These are phyloP conservation scores for Globisporangium iwayamae DNA, from an alignment of 352 stramenopile genomes.

Conservation along the genomic window DNA sequence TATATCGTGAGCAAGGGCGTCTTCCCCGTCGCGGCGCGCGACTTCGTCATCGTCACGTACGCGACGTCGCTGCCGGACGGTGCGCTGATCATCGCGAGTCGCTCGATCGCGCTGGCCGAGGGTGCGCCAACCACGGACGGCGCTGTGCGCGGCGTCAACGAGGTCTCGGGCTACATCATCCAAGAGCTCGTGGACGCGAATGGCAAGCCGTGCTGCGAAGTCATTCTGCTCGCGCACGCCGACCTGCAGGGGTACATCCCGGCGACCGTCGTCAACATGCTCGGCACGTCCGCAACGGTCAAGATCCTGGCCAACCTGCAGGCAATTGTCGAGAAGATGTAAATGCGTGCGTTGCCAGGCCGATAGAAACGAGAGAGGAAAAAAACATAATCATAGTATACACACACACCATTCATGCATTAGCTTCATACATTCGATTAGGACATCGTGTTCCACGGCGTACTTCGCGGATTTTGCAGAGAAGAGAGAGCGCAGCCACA, in stretches of 20 bases:
- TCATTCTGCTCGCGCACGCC: constrained; percentile 73
- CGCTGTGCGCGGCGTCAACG: constrained; percentile 61
- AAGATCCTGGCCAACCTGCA: constrained; percentile 77
- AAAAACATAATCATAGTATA: constrained; percentile 5
- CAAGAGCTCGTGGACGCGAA: constrained; percentile 44
- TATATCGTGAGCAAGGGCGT: constrained; percentile 77
- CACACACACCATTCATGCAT: neutral
- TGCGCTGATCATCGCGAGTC: constrained; percentile 58
- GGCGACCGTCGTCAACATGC: constrained; percentile 77
- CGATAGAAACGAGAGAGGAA: neutral
- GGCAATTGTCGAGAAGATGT: constrained; percentile 25
- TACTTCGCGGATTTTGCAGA: neutral
- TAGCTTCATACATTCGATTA: neutral
- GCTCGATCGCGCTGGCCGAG: constrained; percentile 43
- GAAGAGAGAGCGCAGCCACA: neutral
- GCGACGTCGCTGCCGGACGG: constrained; percentile 48
- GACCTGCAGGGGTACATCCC: constrained; percentile 80
- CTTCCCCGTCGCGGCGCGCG: constrained; percentile 69
- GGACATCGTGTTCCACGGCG: neutral
- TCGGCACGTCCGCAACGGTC: constrained; percentile 78
- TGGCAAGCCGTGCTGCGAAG: constrained; percentile 55
- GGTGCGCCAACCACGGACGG: constrained; percentile 45
- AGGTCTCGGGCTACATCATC: constrained; percentile 80
- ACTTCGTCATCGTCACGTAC: constrained; percentile 73
- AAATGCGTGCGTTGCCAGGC: neutral